Evolutionary conservation across 345 rosid species (phyloP).

Genomic region (Salix caprea): DNA sequence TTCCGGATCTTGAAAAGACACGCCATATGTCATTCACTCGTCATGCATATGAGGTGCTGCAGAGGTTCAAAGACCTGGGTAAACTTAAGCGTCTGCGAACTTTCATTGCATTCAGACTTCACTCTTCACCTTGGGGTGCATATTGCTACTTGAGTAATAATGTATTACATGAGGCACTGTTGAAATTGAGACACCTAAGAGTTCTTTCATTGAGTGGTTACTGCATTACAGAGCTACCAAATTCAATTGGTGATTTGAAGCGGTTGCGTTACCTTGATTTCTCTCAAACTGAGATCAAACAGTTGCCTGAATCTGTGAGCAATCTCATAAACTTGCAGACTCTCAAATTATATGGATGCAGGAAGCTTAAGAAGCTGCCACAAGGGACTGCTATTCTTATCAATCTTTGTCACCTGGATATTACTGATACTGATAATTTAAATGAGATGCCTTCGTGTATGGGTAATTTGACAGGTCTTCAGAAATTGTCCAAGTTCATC

Average conservation of each 20-base stretch:
- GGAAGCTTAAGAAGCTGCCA: conserved; percentile 26
- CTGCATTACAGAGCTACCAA: background rate
- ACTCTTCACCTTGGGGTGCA: too few species aligned
- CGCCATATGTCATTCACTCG: conserved; percentile 8
- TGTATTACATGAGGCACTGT: background rate
- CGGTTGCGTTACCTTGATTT: conserved; percentile 7
- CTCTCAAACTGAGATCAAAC: conserved; percentile 1
- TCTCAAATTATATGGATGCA: conserved; percentile 20
- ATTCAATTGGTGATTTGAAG: conserved; percentile 5
- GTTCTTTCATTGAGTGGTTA: conserved; percentile 4
- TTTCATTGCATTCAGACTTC: background rate
- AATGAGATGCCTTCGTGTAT: conserved; percentile 35
- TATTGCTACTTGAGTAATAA: background rate
- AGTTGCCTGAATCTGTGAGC: background rate
- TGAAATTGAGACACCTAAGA: background rate
- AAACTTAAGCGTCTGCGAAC: background rate
- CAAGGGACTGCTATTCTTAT: conserved; percentile 26
- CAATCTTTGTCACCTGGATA: conserved; percentile 30
- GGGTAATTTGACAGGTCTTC: conserved; percentile 25
- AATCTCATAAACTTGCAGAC: conserved; percentile 20
- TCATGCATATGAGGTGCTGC: background rate
- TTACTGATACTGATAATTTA: conserved; percentile 12
- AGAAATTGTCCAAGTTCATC: conserved; percentile 28
- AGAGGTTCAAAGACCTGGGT: background rate
- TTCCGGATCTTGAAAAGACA: conserved; percentile 3